Conservation (phyloP, 1,284 basidiomycete species). For the Apiotrichum brassicae region DNA sequence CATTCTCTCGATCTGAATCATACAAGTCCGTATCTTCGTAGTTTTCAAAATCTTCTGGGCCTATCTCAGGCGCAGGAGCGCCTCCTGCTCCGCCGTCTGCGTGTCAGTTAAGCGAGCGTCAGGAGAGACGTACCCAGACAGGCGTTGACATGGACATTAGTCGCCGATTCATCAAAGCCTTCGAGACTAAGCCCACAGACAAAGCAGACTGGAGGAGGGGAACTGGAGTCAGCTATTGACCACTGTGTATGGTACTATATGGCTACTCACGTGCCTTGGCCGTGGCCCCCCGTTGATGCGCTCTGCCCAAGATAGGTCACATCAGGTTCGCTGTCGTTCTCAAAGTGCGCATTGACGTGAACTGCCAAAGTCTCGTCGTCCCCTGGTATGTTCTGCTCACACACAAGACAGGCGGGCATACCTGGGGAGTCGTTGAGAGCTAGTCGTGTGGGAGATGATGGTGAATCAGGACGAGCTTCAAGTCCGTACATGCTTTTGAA, state of each 20-base stretch:
- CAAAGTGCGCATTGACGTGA: slow-evolving; percentile 38
- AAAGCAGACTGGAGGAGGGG: slow-evolving; percentile 18
- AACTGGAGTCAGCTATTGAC: neutral
- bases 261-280: too few relatives aligned
- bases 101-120: slow-evolving; percentile 1
- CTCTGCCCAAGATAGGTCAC: too few relatives aligned
- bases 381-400: slow-evolving; percentile 19
- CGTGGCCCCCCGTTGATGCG: too few relatives aligned
- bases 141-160: slow-evolving; percentile 23
- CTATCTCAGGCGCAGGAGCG: neutral
- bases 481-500: too few relatives aligned
- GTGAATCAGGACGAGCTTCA: too few relatives aligned
- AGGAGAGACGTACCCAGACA: slow-evolving; percentile 24
- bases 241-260: too few relatives aligned
- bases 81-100: slow-evolving; percentile 9
- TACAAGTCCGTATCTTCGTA: slow-evolving; percentile 1
- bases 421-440: too few relatives aligned
- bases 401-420: slow-evolving; percentile 32
- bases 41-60: slow-evolving; percentile 12
- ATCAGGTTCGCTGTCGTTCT: neutral
- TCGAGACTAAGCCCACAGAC: slow-evolving; percentile 25
- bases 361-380: slow-evolving; percentile 25
- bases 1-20: neutral
- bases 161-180: slow-evolving; percentile 8
- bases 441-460: too few relatives aligned